Percentiles rank a stretch among this genome's conserved stretches.
Conservation (phyloP, 441 rosid genomes). For the Aleurites moluccanus region DNA sequence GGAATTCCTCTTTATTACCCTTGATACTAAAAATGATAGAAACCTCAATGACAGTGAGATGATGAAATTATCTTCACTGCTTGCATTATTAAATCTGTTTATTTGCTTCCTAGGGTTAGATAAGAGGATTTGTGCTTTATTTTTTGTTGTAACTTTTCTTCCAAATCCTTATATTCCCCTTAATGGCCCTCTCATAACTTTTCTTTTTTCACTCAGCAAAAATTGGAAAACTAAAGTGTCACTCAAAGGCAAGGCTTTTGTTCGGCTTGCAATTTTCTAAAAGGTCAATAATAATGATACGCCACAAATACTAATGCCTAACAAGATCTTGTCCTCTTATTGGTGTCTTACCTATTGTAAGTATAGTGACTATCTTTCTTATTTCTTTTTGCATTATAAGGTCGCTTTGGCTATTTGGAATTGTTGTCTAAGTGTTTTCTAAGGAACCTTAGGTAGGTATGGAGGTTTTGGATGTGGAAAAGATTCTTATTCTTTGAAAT, state of each 20-base stretch:
- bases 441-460: background rate
- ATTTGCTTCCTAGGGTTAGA: background rate
- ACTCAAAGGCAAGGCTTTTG: background rate
- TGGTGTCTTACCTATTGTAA: background rate
- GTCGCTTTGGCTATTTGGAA: background rate
- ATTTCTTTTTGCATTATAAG: background rate
- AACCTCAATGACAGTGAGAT: background rate
- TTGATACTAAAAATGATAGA: background rate
- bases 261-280: too few species aligned
- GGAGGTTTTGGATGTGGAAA: background rate
- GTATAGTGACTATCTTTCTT: background rate
- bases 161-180: background rate
- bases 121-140: background rate
- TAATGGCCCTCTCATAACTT: background rate
- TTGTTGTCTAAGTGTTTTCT: background rate
- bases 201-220: background rate
- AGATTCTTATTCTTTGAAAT: too few species aligned
- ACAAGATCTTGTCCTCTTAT: background rate
- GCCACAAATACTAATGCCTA: background rate
- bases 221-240: background rate
- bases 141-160: background rate
- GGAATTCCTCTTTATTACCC: background rate
- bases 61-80: background rate
- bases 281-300: too few species aligned
- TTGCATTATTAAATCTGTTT: background rate